Conservation (phyloP, 176 grass and related monocot species). For the Hsuehochloa calcarea region DNA sequence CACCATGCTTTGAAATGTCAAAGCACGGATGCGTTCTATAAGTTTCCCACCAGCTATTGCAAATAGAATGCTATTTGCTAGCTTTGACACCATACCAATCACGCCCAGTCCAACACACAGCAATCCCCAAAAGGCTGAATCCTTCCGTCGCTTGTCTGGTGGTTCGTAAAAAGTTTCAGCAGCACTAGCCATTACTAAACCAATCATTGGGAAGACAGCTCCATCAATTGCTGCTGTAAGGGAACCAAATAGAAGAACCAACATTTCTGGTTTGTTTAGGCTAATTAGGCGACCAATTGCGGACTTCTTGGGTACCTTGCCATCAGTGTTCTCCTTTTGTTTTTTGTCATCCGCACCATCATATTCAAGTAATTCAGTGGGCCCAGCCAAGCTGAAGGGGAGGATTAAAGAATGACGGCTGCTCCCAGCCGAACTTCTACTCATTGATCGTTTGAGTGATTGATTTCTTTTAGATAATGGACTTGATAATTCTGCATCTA, state of each 20-base stretch:
- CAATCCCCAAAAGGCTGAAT: constrained; percentile 45
- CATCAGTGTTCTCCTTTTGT: neutral
- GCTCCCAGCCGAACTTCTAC: constrained; percentile 30
- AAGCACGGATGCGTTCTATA: constrained; percentile 58
- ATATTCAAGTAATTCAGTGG: constrained; percentile 19
- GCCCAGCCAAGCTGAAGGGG: neutral
- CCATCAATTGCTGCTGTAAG: constrained; percentile 46
- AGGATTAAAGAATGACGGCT: neutral
- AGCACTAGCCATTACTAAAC: constrained; percentile 39
- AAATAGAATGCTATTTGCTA: constrained; percentile 43
- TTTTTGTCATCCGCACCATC: constrained; percentile 2
- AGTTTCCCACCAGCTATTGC: constrained; percentile 78
- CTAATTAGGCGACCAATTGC: constrained; percentile 34
- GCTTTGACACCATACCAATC: constrained; percentile 14
- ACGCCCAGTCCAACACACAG: constrained; percentile 37
- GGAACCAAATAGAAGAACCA: constrained; percentile 44
- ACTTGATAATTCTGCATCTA: constrained; percentile 22
- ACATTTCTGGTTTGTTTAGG: constrained; percentile 40
- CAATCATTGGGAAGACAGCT: constrained; percentile 39
- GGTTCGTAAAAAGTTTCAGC: constrained; percentile 47
- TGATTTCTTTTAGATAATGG: constrained; percentile 22
- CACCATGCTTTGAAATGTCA: constrained; percentile 57
- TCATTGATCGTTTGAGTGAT: constrained; percentile 6
- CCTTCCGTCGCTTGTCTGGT: constrained; percentile 27
- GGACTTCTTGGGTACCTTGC: constrained; percentile 16